Conservation (phyloP, 805 yeast species). For the Kodamaea fukazawae region DNA sequence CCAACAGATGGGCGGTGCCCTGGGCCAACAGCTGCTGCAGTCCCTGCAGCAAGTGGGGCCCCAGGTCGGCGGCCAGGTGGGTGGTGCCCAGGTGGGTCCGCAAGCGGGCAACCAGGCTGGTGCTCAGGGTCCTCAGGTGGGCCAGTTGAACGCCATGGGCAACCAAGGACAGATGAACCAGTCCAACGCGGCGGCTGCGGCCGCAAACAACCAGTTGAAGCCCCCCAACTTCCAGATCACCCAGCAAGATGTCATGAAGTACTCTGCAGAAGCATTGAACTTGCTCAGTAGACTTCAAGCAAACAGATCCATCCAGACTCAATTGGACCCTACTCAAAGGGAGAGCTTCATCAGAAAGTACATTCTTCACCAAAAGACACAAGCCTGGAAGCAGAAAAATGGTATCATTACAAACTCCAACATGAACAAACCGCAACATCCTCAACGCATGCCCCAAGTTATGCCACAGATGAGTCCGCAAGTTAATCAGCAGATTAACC, state of each 20-base stretch:
- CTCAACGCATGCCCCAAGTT: background rate
- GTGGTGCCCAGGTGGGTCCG: constrained; percentile 17
- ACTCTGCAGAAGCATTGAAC: constrained; percentile 40
- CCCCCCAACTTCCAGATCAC: constrained; percentile 34
- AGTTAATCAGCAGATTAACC: background rate
- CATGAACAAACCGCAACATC: constrained; percentile 7
- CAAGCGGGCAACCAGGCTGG: too few relatives aligned
- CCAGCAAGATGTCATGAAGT: constrained; percentile 38
- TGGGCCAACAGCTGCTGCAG: constrained; percentile 7
- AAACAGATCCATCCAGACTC: constrained; percentile 31
- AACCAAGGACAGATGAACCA: background rate
- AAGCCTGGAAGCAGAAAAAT: constrained; percentile 27
- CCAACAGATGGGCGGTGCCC: constrained; percentile 24
- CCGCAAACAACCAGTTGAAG: constrained; percentile 11
- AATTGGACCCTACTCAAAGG: constrained; percentile 35
- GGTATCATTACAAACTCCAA: constrained; percentile 12
- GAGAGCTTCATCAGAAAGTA: constrained; percentile 39
- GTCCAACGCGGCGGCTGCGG: background rate
- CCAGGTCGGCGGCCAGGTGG: constrained; percentile 4
- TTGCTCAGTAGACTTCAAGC: constrained; percentile 35
- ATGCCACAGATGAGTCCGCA: constrained; percentile 1
- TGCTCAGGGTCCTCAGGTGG: constrained; percentile 1
- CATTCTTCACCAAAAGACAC: constrained; percentile 38
- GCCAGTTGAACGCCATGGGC: background rate
- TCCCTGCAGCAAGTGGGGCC: background rate